Conservation (phyloP, 495 filamentous ascomycete species). For the Coniosporium apollinis region DNA sequence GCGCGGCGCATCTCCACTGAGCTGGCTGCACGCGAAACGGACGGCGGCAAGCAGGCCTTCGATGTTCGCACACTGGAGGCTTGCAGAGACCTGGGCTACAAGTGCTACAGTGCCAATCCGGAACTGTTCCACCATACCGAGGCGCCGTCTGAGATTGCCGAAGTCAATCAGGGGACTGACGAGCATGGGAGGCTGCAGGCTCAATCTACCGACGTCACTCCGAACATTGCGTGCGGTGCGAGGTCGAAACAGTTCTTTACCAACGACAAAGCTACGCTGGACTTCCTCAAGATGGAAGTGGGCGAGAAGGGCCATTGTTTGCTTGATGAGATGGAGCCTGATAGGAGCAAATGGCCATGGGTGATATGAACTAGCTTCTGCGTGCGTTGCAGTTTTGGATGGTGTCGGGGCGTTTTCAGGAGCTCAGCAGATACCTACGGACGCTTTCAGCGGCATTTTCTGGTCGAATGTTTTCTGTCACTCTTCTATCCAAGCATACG, state of each 20-base stretch:
- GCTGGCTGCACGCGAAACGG: constrained; percentile 5
- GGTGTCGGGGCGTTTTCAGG: too few species aligned
- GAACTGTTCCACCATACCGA: constrained; percentile 21
- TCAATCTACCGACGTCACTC: constrained; percentile 6
- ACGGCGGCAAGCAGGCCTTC: constrained; percentile 14
- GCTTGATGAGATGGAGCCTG: constrained; percentile 9
- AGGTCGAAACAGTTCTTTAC: constrained; percentile 9
- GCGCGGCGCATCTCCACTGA: constrained; percentile 11
- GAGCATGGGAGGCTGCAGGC: constrained; percentile 7
- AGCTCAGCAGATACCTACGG: too few species aligned
- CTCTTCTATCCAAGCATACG: too few species aligned
- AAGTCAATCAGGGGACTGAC: constrained; percentile 6
- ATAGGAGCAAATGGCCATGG: too few species aligned
- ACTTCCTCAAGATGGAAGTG: constrained; percentile 8
- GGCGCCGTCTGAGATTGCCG: constrained; percentile 12
- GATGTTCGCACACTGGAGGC: constrained; percentile 20
- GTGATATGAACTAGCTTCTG: too few species aligned
- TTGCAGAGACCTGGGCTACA: constrained; percentile 15
- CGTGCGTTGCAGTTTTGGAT: too few species aligned
- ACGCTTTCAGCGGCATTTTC: too few species aligned
- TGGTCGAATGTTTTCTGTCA: too few species aligned
- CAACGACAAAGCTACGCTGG: constrained; percentile 8
- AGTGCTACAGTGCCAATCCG: constrained; percentile 16
- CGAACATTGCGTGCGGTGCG: constrained; percentile 19
- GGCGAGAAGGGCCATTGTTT: constrained; percentile 14